phyloP scores from a whole-genome alignment of 1,139 yeast species.

The Komagataea norvegica region DNA sequence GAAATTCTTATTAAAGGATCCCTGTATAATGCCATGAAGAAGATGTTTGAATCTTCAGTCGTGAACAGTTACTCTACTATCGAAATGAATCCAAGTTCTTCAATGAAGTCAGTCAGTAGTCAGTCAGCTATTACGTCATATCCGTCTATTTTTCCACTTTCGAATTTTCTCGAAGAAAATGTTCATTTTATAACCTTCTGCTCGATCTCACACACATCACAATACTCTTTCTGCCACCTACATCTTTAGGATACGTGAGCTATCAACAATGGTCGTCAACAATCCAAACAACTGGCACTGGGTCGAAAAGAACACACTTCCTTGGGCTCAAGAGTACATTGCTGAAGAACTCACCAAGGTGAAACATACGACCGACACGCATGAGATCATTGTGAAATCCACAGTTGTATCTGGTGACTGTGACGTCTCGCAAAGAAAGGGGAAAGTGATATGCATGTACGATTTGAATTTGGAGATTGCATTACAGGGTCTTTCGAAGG shows the following conservation, averaged over 20 bases:
- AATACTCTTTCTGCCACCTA: background rate
- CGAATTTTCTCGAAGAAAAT: background rate
- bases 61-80: constrained; percentile 62
- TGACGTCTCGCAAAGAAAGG: constrained; percentile 78
- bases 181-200: background rate
- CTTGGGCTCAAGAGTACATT: constrained; percentile 67
- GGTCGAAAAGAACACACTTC: constrained; percentile 75
- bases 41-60: constrained; percentile 62
- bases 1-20: constrained; percentile 85
- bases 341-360: constrained; percentile 39
- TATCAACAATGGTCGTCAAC: constrained; percentile 69
- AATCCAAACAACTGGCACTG: constrained; percentile 91
- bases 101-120: constrained; percentile 84
- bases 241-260: no score
- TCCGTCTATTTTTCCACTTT: background rate
- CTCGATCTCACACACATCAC: background rate
- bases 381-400: constrained; percentile 35
- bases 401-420: constrained; percentile 64
- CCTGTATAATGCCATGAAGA: constrained; percentile 66
- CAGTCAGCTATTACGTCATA: background rate
- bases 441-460: constrained; percentile 69
- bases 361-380: constrained; percentile 33
- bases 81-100: constrained; percentile 85
- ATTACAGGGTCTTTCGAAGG: constrained; percentile 33
- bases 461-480: constrained; percentile 54